phyloP scores from a whole-genome alignment of 192 early-diverging fungal species.

The Podila horticola region DNA sequence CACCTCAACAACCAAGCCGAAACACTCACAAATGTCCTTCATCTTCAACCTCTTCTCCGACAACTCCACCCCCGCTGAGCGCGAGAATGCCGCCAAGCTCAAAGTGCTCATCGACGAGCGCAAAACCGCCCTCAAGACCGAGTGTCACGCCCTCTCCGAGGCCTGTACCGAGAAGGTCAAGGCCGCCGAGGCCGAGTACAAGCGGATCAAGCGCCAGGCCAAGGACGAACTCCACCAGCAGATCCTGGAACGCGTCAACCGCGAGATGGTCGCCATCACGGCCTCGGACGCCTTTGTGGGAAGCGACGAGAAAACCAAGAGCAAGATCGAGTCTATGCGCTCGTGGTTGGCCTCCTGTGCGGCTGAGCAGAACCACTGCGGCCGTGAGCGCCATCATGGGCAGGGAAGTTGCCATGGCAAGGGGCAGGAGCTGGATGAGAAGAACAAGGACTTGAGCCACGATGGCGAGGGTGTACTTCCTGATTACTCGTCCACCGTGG shows the following conservation, averaged over 20 bases:
- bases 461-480: too few species aligned
- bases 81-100: conserved; percentile 16
- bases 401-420: too few species aligned
- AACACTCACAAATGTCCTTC: conserved; percentile 14
- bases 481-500: too few species aligned
- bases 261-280: conserved; percentile 13
- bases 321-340: conserved; percentile 7
- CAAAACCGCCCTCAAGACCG: conserved; percentile 15
- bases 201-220: conserved; percentile 13
- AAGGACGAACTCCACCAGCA: conserved; percentile 15
- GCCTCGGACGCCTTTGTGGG: conserved; percentile 10
- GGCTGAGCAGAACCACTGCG: too few species aligned
- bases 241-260: conserved; percentile 2
- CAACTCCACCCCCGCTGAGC: conserved; percentile 15
- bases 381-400: too few species aligned
- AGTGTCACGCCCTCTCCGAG: background rate
- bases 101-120: conserved; percentile 23
- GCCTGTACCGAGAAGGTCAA: conserved; percentile 12
- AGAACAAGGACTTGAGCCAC: too few species aligned
- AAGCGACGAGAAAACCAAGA: conserved; percentile 12
- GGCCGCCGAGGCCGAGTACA: conserved; percentile 17
- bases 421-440: too few species aligned
- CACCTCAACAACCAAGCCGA: too few species aligned
- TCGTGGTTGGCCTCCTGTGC: too few species aligned
- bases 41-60: conserved; percentile 17